Base-by-base conservation (phyloP, 1,139 yeast genomes). In the Torulaspora globosa region DNA sequence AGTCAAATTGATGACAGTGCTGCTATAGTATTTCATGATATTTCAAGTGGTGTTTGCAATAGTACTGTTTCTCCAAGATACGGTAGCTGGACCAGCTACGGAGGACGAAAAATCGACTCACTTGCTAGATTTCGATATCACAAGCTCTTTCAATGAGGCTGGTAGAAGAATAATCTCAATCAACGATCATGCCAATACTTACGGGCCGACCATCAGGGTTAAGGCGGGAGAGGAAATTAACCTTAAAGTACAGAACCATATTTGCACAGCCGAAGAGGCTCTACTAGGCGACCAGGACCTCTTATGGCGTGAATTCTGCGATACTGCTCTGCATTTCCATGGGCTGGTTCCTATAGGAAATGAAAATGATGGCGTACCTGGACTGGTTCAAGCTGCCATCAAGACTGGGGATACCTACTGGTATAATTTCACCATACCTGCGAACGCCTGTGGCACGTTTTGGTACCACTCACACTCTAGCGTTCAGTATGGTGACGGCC, bases 401-500 rank as follows among this genome's bases (percentile, higher is more conserved):
- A 57, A 62, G 5, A 59, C 68, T 18, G 72, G 71, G 1, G 68
- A 65, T 5, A 53, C 60, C 1, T 71, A 63, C 51, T 63, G 67
- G 34, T 72, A 75, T 53, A 62, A 62, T 37, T 70, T 74, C 51
- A 70, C 69, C 12, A 57, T 70, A 14, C 68, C 63, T 5, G 60
- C 66, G 34, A 68, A 68, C 41, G 73, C 71, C 44, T 69, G 67
- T 49, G 80, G 80, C 0, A 70, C 77, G 0, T 71, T 67, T 41
- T 75, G 79, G 79, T 75, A 74, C 53, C 80, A 75, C 55, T 73
- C 79, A 0, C 80, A 75, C 54, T 71, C 67, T 48, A 56, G 73
- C 10, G 73, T 76, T 0, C 77, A 75, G 46, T 68, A 73, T 48
- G 74, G 75, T 3, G 80, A 75, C 55, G 79, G 79, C 6, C 56